Evolutionary conservation across 192 early-diverging fungal species (phyloP), one percentile per base, ranked within the genome.

Genomic region (Kickxella alabastrina): DNA sequence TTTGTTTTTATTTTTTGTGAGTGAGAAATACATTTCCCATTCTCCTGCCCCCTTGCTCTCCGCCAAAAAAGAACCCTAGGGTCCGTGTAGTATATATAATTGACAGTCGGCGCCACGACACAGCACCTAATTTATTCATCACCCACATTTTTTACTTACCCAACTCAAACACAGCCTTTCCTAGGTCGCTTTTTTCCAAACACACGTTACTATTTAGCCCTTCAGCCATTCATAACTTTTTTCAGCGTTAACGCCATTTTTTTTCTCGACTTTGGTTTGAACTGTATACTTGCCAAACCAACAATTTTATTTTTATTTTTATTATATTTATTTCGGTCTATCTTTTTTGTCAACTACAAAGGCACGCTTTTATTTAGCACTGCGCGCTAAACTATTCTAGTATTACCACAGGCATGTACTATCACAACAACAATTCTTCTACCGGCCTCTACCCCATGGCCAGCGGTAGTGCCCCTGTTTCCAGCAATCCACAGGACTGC

Each of bases 401-500:
- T 7, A 29, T 21, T 10, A 47, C 57, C 22, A 22, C 65, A 18
- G 57, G 65, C 10, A 25, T 68, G n/a, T n/a, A n/a, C n/a, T 68
- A 59, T 27, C 65, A 48, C 8, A 4, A 17, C 23, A 35, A 61
- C 23, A 57, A 61, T 23, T 17, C 37, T 17, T 10, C 49, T 3
- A 10, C 54, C 35, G 59, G 66, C 8, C 51, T 69, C 32, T 69
- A 62, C 22, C 66, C 66, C 17, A 69, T 69, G 59, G 38, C 27
- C 40, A 1, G 21, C 8, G 14, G 13, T 25, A 32, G 8, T 8
- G 40, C 26, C 48, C 39, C 43, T 35, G 26, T 18, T 6, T 28
- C 26, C 27, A 13, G 15, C 32, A 44, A 40, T 29, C 26, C 45
- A 18, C 22, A n/a, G 22, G 22, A 44, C 22, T 44, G 43, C 43